phyloP scores from a whole-genome alignment of 148 eudicot species.

The Rheum nobile region DNA sequence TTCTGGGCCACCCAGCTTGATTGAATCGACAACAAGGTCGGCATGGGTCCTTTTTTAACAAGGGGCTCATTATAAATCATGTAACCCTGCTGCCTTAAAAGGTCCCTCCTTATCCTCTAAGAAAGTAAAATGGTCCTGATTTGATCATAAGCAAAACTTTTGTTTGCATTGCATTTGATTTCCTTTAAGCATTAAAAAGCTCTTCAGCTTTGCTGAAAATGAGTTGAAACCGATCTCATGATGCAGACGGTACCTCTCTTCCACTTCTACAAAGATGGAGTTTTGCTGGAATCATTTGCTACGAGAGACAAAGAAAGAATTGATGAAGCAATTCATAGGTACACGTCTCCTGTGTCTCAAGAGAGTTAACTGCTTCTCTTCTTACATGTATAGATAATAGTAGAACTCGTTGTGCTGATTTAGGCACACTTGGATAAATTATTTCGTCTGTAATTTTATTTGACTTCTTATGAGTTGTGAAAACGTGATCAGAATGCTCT shows the following conservation, averaged over 20 bases:
- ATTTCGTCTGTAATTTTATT: neutral
- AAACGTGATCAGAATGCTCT: neutral
- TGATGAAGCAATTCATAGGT: slow-evolving; percentile 49
- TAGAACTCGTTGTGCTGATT: neutral
- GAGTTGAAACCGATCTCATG: slow-evolving; percentile 1
- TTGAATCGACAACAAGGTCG: neutral
- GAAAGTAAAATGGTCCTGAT: neutral
- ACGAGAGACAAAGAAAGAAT: slow-evolving; percentile 86
- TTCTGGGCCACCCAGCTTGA: neutral
- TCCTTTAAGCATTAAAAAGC: neutral
- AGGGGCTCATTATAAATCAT: neutral
- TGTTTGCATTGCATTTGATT: neutral
- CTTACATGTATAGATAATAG: neutral
- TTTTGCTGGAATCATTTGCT: slow-evolving; percentile 72
- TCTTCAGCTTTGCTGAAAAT: neutral
- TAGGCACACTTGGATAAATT: neutral
- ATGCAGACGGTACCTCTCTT: slow-evolving; percentile 82
- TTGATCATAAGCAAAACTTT: neutral
- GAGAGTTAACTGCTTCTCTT: neutral
- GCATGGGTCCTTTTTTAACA: neutral
- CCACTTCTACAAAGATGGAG: slow-evolving; percentile 81
- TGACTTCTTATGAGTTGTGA: neutral
- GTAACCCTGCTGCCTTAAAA: neutral
- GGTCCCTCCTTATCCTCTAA: neutral
- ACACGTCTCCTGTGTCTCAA: slow-evolving; percentile 30